Percentiles rank a stretch among this genome's conserved stretches.
phyloP scores from a whole-genome alignment of 257 asterid genomes.

The Solanum lignicaule region DNA sequence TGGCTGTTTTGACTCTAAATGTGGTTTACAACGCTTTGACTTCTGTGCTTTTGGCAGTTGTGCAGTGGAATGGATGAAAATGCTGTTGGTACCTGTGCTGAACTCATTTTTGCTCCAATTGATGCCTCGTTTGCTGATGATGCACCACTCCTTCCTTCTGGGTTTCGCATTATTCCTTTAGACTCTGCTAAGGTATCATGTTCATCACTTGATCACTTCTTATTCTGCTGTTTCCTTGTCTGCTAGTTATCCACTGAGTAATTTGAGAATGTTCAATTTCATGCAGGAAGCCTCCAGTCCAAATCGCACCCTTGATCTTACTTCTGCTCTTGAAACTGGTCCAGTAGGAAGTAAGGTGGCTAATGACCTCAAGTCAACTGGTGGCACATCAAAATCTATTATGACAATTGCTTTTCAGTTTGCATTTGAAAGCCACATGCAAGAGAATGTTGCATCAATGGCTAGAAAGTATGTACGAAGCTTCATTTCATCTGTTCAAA shows the following conservation, averaged over 20 bases:
- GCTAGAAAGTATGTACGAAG: slow-evolving; percentile 85
- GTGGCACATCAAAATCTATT: slow-evolving; percentile 51
- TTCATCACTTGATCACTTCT: neutral
- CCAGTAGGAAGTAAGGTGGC: slow-evolving; percentile 41
- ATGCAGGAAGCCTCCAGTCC: slow-evolving; percentile 70
- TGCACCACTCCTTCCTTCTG: slow-evolving; percentile 82
- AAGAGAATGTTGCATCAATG: slow-evolving; percentile 69
- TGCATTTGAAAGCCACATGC: slow-evolving; percentile 85
- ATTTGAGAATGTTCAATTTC: neutral
- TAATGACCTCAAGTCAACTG: slow-evolving; percentile 21
- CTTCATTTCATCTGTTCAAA: slow-evolving; percentile 75
- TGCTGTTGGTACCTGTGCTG: slow-evolving; percentile 73
- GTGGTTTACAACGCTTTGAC: neutral
- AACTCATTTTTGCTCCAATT: slow-evolving; percentile 84
- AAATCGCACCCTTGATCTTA: slow-evolving; percentile 82
- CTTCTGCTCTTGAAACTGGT: slow-evolving; percentile 83
- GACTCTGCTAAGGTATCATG: slow-evolving; percentile 54
- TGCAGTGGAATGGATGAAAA: slow-evolving; percentile 89
- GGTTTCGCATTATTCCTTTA: slow-evolving; percentile 84
- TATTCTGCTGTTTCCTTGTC: neutral
- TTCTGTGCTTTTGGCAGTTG: slow-evolving; percentile 31
- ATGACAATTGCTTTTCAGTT: slow-evolving; percentile 81
- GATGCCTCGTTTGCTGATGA: slow-evolving; percentile 89
- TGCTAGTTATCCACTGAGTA: neutral
- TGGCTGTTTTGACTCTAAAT: neutral